These are phyloP conservation scores for Fagus sylvatica DNA, from an alignment of 306 rosid genomes.

Conservation along the genomic window DNA sequence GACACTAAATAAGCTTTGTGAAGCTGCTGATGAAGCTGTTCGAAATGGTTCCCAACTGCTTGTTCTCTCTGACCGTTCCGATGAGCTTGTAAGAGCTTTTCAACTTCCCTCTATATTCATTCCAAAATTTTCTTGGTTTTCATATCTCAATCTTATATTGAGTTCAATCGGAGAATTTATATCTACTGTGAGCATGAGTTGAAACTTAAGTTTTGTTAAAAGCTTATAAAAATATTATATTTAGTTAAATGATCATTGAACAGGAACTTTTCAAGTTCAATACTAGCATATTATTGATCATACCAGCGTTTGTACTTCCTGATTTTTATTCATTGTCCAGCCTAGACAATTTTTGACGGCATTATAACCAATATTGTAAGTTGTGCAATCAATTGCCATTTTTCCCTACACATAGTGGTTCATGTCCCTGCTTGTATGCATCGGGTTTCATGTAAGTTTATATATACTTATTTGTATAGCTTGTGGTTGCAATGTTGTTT, in stretches of 20 bases:
- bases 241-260: not conserved
- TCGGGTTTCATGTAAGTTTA: not conserved
- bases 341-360: not conserved
- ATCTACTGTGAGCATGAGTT: not conserved
- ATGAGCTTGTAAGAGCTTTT: constrained; percentile 63
- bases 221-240: not conserved
- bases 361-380: not conserved
- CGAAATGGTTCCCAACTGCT: constrained; percentile 93
- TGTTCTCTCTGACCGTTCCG: constrained; percentile 90
- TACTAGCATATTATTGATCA: not conserved
- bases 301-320: not conserved
- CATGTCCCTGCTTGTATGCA: not conserved
- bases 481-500: not conserved
- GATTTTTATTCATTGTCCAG: not conserved
- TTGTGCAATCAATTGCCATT: not conserved
- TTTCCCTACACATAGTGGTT: not conserved
- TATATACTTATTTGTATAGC: not conserved
- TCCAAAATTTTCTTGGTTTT: not conserved
- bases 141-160: not conserved
- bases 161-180: not conserved
- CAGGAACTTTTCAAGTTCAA: not conserved
- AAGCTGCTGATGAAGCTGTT: constrained; percentile 99
- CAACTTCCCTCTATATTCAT: constrained; percentile 11
- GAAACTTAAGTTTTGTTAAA: not conserved
- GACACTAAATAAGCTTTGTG: constrained; percentile 74